Evolutionary conservation across 2,329 filamentous ascomycete species (phyloP).

Genomic region (Penicillium oxalicum): DNA sequence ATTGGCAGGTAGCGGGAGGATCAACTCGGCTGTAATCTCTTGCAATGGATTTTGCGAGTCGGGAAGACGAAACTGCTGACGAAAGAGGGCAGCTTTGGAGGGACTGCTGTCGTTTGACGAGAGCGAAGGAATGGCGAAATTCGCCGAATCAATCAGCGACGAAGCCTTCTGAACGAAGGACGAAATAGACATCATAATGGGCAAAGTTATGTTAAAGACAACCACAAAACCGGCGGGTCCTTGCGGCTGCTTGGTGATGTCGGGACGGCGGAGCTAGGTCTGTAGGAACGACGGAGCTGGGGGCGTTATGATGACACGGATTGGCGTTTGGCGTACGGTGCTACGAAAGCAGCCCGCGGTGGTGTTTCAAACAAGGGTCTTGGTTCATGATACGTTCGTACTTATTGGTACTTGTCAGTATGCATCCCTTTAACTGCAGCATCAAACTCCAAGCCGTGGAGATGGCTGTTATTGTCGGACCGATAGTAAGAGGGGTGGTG

Average conservation of each 20-base stretch:
- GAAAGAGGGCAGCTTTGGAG: conserved; percentile 87
- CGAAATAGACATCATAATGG: conserved; percentile 58
- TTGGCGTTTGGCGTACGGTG: no score
- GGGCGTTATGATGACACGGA: no score
- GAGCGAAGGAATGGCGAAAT: conserved; percentile 66
- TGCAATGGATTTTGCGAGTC: conserved; percentile 86
- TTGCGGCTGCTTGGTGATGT: conserved; percentile 14
- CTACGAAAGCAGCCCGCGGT: conserved; percentile 17
- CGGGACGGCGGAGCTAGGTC: conserved; percentile 20
- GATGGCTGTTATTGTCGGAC: conserved; percentile 18
- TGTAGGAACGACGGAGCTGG: conserved; percentile 6
- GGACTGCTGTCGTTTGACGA: conserved; percentile 72
- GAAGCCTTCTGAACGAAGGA: conserved; percentile 93
- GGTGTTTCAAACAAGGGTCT: conserved; percentile 12
- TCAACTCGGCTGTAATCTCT: conserved; percentile 94
- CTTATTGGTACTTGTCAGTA: conserved; percentile 18
- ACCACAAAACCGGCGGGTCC: conserved; percentile 1
- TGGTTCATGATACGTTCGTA: conserved; percentile 26
- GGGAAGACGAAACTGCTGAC: conserved; percentile 92
- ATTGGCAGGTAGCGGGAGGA: conserved; percentile 65
- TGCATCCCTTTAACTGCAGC: conserved; percentile 11
- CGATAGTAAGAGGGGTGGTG: conserved; percentile 20
- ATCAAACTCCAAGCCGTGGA: conserved; percentile 15
- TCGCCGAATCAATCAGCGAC: conserved; percentile 85
- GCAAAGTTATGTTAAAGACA: conserved; percentile 6